Base-by-base conservation (phyloP, 2,329 filamentous ascomycete species). In the Phoma herbarum region DNA sequence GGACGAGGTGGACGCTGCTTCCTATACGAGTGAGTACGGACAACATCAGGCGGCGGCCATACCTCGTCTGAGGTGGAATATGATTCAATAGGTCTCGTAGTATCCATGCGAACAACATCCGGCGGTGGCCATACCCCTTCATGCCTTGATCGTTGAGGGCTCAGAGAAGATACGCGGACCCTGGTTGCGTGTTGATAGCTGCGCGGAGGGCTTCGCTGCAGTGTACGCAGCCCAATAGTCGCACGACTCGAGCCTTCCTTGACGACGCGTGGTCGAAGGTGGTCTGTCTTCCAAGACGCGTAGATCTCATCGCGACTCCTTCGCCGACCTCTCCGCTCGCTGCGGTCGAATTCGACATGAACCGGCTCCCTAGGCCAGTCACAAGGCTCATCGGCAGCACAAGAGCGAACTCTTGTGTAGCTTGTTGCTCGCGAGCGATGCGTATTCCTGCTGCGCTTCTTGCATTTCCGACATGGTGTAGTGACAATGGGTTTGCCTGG, bases 401-500 rank as follows among this genome's bases (percentile, higher is more conserved):
- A 70, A 26, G 64, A 62, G 25, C 63, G 54, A 37, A 70, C 56
- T 16, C 60, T 64, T 29, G 63, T 69, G 25, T 63, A 62, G 41
- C 63, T 69, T 35, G 63, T 65, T 44, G 44, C 44, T 51, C 50
- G 63, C 45, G 62, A 53, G 22, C 44, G 57, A 50, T 49, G 58
- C 20, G 45, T 46, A 50, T 50, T 57, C 54, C 60, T 62, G 44
- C 60, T 57, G 31, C 69, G 69, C 66, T 69, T 75, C 51, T 64
- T 65, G 60, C 76, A 78, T 25, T 68, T 66, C 25, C 73, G 65
- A 35, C 76, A 78, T 16, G 68, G 53, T 8, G 61, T 62, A 9
- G 60, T 53, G 1, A 71, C 53, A 12, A 71, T 44, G 4, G 70
- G 63, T 22, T 73, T 65, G 11, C 71, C 71, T 29, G 75, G 75